Conservation (phyloP, 495 filamentous ascomycete genomes). For the Niebla homalea region DNA sequence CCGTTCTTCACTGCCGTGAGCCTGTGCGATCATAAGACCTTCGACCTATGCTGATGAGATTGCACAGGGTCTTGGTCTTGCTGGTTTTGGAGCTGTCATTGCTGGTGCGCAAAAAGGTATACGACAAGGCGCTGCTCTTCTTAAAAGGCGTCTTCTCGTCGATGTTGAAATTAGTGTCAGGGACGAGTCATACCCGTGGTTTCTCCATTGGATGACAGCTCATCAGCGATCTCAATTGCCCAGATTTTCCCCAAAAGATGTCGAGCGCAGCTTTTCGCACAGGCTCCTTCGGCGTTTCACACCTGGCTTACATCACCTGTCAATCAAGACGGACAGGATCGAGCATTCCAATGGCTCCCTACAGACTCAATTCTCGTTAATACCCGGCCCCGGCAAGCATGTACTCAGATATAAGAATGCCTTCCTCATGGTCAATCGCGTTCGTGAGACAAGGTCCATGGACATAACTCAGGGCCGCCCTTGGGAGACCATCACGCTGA, state of each 20-base stretch:
- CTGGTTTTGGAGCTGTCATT: conserved; percentile 64
- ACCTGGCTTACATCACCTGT: conserved; percentile 52
- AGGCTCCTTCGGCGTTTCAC: conserved; percentile 43
- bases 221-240: conserved; percentile 50
- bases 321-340: conserved; percentile 51
- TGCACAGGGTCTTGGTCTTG: conserved; percentile 67
- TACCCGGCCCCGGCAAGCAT: conserved; percentile 80
- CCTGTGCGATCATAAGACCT: not conserved
- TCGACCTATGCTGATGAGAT: conserved; percentile 1
- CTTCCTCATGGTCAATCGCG: conserved; percentile 72
- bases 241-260: conserved; percentile 7
- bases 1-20: conserved; percentile 57
- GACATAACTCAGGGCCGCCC: conserved; percentile 67
- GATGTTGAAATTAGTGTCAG: conserved; percentile 89
- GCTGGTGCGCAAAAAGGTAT: conserved; percentile 62
- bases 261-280: conserved; percentile 24
- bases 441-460: conserved; percentile 62
- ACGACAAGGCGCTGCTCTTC: conserved; percentile 51
- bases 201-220: conserved; percentile 83
- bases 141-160: conserved; percentile 78
- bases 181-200: conserved; percentile 88
- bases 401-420: conserved; percentile 73
- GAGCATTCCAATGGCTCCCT: conserved; percentile 49
- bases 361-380: conserved; percentile 69
- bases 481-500: conserved; percentile 88